Conservation (phyloP, 208 protist genomes). For the Acanthamoeba polyphaga region DNA sequence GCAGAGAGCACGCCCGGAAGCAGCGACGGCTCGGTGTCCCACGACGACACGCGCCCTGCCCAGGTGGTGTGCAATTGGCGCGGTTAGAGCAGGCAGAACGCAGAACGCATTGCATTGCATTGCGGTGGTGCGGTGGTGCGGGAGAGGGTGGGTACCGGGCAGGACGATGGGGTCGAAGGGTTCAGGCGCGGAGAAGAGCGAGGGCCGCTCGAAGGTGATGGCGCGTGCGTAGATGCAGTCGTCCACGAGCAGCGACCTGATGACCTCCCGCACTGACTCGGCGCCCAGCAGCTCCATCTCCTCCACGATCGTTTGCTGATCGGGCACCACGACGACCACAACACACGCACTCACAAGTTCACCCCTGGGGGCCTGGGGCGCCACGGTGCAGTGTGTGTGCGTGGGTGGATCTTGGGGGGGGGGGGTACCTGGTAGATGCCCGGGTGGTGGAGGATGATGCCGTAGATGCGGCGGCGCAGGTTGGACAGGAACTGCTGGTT, state of each 20-base stretch:
- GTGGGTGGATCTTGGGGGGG: too few relatives aligned
- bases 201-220: background rate
- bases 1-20: too few relatives aligned
- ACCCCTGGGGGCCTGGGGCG: too few relatives aligned
- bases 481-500: background rate
- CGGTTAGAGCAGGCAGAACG: too few relatives aligned
- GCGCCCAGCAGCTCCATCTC: background rate
- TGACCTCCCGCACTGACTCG: background rate
- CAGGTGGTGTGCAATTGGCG: too few relatives aligned
- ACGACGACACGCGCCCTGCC: too few relatives aligned
- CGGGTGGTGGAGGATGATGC: background rate
- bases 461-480: slow-evolving; percentile 27
- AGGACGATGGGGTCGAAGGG: background rate
- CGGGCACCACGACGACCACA: background rate
- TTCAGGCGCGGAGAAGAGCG: background rate
- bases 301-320: slow-evolving; percentile 1
- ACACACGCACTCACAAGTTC: background rate
- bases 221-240: slow-evolving; percentile 19
- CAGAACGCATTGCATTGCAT: too few relatives aligned
- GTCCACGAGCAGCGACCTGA: background rate
- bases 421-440: background rate
- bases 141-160: background rate
- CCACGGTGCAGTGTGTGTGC: too few relatives aligned
- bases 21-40: too few relatives aligned
- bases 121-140: too few relatives aligned